Evolutionary conservation across 352 stramenopile genomes (phyloP).

Genomic region (Globisporangium cederbergense): DNA sequence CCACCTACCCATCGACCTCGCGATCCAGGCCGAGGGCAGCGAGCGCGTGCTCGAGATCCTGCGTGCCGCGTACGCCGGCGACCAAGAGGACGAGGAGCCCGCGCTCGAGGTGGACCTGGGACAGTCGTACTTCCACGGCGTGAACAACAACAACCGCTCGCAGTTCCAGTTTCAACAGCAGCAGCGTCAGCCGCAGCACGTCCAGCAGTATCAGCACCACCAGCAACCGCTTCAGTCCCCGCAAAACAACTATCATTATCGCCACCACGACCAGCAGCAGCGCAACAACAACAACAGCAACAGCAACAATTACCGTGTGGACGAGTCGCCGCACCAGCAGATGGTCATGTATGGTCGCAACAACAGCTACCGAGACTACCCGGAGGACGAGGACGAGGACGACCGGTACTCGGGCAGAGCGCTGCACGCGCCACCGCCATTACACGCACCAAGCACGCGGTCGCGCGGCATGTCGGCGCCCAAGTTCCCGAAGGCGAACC

Average conservation of each 20-base stretch:
- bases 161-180: slow-evolving; percentile 26
- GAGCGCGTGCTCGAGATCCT: slow-evolving; percentile 74
- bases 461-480: slow-evolving; percentile 10
- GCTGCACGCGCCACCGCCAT: slow-evolving; percentile 9
- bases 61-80: slow-evolving; percentile 43
- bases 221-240: slow-evolving; percentile 20
- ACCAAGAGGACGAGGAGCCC: slow-evolving; percentile 28
- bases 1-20: slow-evolving; percentile 70
- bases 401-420: slow-evolving; percentile 17
- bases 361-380: slow-evolving; percentile 24
- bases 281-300: slow-evolving; percentile 9
- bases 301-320: slow-evolving; percentile 18
- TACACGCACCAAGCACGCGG: slow-evolving; percentile 7
- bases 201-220: slow-evolving; percentile 25
- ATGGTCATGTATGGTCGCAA: slow-evolving; percentile 20
- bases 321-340: slow-evolving; percentile 5
- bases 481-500: slow-evolving; percentile 2
- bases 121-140: slow-evolving; percentile 35
- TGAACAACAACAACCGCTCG: slow-evolving; percentile 23
- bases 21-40: slow-evolving; percentile 67
- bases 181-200: slow-evolving; percentile 27
- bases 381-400: slow-evolving; percentile 32
- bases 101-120: slow-evolving; percentile 35
- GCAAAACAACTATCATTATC: slow-evolving; percentile 18
- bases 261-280: slow-evolving; percentile 15